Evolutionary conservation across 2,329 filamentous ascomycete species (phyloP), one percentile per base, ranked within the genome.

Genomic region (Dissoconium aciculare): DNA sequence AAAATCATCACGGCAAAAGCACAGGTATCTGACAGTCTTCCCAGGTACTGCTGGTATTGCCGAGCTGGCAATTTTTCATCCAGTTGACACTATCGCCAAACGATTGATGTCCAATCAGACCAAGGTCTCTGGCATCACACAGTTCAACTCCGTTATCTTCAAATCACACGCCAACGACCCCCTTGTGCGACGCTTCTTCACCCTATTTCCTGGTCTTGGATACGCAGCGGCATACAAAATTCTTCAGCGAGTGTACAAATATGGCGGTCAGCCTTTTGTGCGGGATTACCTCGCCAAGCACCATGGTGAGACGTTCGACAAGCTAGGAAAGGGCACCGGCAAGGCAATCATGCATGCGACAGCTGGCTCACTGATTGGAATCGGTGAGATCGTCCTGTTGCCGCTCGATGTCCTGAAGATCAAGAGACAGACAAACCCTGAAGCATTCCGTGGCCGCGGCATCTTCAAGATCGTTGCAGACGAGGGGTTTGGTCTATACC

Each of bases 141-240:
- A 82, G 54, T 64, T 98, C 50, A 95, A 92, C 63, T 62, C 72
- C 43, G 84, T 98, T 59, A 79, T 98, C 54, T 98, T 98, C 73
- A 89, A 74, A 59, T 79, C 93, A 49, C 80, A 77, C 58, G 84
- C 87, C 43, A 51, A 59, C 37, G 85, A 82, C 15, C 56, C 83
- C 4, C 46, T 69, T 17, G 67, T 68, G 33, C 66, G 65, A 48
- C 94, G 94, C 57, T 94, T 95, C 59, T 70, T 94, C 52, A 94
- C 87, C 26, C 71, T 98, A 27, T 98, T 98, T 64, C 89, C 89
- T 17, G 89, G 89, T 53, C 71, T 98, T 37, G 89, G 89, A 52
- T 98, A 98, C 58, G 89, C 89, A 35, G 89, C 89, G 34, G 85
- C 85, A 39, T 98, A 98, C 69, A 98, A 98, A 71, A 76, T 95